Base-by-base conservation (phyloP, 1,284 basidiomycete species). In the Moesziomyces parantarcticus region DNA sequence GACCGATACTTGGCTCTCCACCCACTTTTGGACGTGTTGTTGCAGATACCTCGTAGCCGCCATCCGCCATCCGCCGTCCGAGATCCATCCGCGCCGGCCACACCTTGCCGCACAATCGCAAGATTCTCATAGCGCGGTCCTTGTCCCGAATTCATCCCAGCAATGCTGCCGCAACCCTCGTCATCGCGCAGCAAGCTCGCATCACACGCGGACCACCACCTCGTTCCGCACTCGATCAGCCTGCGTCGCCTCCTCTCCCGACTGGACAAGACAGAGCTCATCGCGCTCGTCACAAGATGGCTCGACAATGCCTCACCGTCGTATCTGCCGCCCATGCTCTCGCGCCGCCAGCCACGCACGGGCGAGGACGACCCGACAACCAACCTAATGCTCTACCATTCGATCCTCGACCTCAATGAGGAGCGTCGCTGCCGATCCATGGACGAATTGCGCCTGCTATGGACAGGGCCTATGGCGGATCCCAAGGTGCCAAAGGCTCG, bases 391-490 rank as follows among this genome's bases (percentile, higher is more conserved):
- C 65, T 73, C 48, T 68, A 64, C 51, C 64, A 68, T 20, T 60
- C 70, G 18, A 64, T 73, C 34, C 41, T 71, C 13, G 73, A 77
- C 21, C 58, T 77, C 18, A 69, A 66, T 32, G 73, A 78, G 48
- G 67, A 69, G 20, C 46, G 72, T n/a, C 50, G 75, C 22, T 74
- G 63, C 36, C 49, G 69, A 22, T 65, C 59, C 5, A 53, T 77
- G 53, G 69, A 67, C 18, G 62, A 77, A 47, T 50, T 75, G 21
- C 54, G 62, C 2, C 18, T 65, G 34, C 50, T 78, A 8, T 78
- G 77, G 77, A 58, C 51, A 1, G 62, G 58, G 1, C 63, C 75
- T 7, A 75, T 78, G 75, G 54, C 61, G 14, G 75, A 75, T 50
- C 41, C 50, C 3, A 75, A 68, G n/a, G 75, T 78, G n/a, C 65